Percentiles rank a stretch among this genome's conserved stretches.
Evolutionary conservation across 441 rosid species (phyloP).

Genomic region (Euphorbia schlechtendalii): DNA sequence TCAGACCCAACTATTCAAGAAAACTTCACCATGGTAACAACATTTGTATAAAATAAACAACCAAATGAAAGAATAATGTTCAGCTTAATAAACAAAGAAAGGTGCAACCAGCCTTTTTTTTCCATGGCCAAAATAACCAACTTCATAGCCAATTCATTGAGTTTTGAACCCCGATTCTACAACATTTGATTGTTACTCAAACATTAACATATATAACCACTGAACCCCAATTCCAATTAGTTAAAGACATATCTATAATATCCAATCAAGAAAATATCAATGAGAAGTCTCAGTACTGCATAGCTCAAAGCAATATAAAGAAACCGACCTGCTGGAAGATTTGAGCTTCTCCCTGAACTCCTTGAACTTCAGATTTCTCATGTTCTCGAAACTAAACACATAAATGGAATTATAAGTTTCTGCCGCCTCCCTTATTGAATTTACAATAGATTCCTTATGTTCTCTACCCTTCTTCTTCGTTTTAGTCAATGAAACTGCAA

Average conservation of each 20-base stretch:
- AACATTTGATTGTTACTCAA: too few species aligned
- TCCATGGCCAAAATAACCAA: background rate
- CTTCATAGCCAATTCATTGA: background rate
- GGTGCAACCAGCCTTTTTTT: background rate
- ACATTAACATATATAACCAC: too few species aligned
- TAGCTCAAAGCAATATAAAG: background rate
- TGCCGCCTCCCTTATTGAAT: slow-evolving; percentile 61
- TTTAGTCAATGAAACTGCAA: slow-evolving; percentile 78
- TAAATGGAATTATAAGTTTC: slow-evolving; percentile 55
- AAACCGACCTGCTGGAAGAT: slow-evolving; percentile 55
- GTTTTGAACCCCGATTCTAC: background rate
- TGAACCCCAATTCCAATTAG: background rate
- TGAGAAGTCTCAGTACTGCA: background rate
- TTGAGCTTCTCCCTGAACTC: slow-evolving; percentile 89
- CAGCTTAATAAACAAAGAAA: background rate
- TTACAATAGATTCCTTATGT: slow-evolving; percentile 71
- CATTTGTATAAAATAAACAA: background rate
- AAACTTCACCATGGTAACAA: background rate
- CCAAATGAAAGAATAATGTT: background rate
- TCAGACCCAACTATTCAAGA: background rate
- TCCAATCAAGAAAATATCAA: background rate
- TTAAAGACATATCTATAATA: background rate
- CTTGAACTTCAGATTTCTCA: slow-evolving; percentile 92
- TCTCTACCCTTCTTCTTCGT: slow-evolving; percentile 96
- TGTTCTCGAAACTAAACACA: slow-evolving; percentile 88